Conservation (phyloP, 2,329 filamentous ascomycete genomes). For the Monilinia vaccinii-corymbosi region DNA sequence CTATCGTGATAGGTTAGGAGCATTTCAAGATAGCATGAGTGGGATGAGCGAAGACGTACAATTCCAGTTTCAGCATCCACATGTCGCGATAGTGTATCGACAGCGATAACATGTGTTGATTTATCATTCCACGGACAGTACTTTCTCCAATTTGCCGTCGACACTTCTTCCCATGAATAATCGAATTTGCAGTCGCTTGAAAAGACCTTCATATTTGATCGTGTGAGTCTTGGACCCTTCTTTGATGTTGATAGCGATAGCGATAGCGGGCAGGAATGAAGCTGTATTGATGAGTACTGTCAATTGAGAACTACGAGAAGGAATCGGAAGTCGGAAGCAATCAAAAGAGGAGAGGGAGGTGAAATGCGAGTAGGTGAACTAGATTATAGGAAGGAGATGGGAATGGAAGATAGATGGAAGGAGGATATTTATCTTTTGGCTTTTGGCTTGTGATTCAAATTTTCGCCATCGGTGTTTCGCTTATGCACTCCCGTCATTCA, state of each 20-base stretch:
- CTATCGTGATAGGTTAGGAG: conserved; percentile 32
- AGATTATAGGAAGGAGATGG: background rate
- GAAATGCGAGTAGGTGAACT: background rate
- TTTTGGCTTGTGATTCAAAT: conserved; percentile 1
- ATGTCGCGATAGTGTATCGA: conserved; percentile 77
- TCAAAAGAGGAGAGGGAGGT: no score
- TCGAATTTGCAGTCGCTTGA: conserved; percentile 82
- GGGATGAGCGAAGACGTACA: conserved; percentile 35
- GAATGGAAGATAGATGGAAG: no score
- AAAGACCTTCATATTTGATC: conserved; percentile 79
- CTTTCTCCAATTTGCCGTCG: conserved; percentile 95
- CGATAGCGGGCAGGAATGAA: no score
- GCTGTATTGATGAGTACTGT: no score
- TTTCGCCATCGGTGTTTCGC: background rate
- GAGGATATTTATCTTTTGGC: no score
- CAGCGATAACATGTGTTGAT: conserved; percentile 90
- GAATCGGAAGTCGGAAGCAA: background rate
- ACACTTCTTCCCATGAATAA: conserved; percentile 98
- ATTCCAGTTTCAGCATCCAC: conserved; percentile 58
- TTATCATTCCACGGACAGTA: conserved; percentile 99
- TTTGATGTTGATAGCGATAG: no score
- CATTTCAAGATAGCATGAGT: background rate
- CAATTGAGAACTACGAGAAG: no score
- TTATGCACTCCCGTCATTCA: background rate
- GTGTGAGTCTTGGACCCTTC: conserved; percentile 17